These are phyloP conservation scores for Triadica sebifera DNA, from an alignment of 345 rosid species.

Conservation along the genomic window DNA sequence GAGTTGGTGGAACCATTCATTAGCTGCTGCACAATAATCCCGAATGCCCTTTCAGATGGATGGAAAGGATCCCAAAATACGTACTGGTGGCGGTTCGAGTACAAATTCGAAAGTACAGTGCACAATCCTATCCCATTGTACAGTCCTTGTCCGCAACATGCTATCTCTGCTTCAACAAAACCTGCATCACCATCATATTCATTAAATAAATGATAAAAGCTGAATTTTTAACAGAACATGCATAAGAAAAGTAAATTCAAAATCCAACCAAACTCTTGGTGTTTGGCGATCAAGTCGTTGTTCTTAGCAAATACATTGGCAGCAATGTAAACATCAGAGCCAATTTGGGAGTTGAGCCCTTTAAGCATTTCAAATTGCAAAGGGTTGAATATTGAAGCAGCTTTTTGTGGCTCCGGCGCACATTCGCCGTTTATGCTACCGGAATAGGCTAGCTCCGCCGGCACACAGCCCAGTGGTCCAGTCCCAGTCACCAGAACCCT, in stretches of 20 bases:
- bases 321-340: slow-evolving; percentile 5
- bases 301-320: slow-evolving; percentile 11
- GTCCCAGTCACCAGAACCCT: slow-evolving; percentile 16
- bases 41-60: slow-evolving; percentile 5
- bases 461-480: slow-evolving; percentile 17
- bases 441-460: slow-evolving; percentile 4
- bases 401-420: slow-evolving; percentile 6
- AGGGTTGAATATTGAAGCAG: slow-evolving; percentile 6
- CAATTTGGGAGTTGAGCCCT: slow-evolving; percentile 1
- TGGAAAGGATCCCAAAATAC: slow-evolving; percentile 7
- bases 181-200: background rate
- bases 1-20: background rate
- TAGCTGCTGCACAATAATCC: slow-evolving; percentile 4
- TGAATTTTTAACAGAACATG: no score
- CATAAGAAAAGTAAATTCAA: background rate
- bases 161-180: background rate
- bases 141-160: background rate
- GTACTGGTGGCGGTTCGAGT: slow-evolving; percentile 1
- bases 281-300: slow-evolving; percentile 3
- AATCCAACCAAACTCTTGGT: background rate
- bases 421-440: slow-evolving; percentile 6
- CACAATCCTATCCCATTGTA: slow-evolving; percentile 8
- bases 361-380: slow-evolving; percentile 6
- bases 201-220: no score
- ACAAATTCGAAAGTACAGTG: background rate